Evolutionary conservation across 768 basidiomycete species (phyloP).

Genomic region (Pisolithus tinctorius): DNA sequence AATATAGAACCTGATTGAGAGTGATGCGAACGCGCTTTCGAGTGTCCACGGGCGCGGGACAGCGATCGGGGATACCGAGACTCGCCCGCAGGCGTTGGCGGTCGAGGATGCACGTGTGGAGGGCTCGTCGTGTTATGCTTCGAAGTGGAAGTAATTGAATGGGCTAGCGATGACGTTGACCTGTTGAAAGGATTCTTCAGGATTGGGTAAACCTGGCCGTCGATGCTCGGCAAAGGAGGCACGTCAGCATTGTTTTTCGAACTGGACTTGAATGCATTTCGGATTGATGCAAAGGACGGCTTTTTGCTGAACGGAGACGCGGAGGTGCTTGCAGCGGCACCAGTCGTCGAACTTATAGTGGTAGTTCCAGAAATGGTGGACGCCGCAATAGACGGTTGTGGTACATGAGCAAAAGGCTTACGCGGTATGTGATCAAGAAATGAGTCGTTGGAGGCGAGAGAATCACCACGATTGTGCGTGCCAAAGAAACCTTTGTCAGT

Average conservation of each 20-base stretch:
- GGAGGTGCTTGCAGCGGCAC: not conserved
- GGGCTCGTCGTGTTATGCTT: constrained; percentile 42
- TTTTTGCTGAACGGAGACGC: constrained; percentile 67
- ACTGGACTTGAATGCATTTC: constrained; percentile 74
- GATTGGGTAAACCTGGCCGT: constrained; percentile 57
- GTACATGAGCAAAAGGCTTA: constrained; percentile 60
- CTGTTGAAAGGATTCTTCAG: constrained; percentile 80
- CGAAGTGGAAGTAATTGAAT: constrained; percentile 34
- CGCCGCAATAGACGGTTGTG: constrained; percentile 64
- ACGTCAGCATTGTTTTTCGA: constrained; percentile 48
- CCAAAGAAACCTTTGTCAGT: constrained; percentile 55
- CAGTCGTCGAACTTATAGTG: constrained; percentile 6
- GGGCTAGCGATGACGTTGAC: constrained; percentile 67
- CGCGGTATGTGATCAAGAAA: constrained; percentile 51
- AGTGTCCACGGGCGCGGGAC: constrained; percentile 51
- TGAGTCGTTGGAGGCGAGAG: constrained; percentile 73
- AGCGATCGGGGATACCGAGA: constrained; percentile 24
- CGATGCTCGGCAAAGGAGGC: constrained; percentile 71
- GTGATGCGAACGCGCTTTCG: constrained; percentile 64
- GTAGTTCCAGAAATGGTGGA: constrained; percentile 23
- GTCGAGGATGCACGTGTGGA: constrained; percentile 36
- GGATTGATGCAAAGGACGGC: constrained; percentile 77
- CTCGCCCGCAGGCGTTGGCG: constrained; percentile 53
- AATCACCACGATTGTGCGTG: constrained; percentile 66
- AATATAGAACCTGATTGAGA: constrained; percentile 73